These are phyloP conservation scores for Cryptosporidium canis DNA, from an alignment of 169 alveolate species.

Conservation along the genomic window DNA sequence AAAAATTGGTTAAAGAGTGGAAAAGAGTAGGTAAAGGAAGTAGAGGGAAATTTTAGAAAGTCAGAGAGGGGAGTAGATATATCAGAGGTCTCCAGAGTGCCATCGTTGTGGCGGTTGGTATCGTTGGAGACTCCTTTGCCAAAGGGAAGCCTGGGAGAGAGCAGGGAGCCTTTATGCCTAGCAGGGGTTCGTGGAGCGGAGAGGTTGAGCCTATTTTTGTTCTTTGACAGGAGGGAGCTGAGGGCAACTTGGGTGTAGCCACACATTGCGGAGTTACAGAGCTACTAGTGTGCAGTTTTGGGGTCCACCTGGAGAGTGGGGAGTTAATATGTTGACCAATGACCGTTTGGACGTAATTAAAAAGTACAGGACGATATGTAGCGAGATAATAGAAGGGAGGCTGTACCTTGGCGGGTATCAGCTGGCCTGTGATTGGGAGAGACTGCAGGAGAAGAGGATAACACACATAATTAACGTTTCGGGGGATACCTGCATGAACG, in stretches of 20 bases:
- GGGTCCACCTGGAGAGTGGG: background rate
- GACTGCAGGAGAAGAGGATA: constrained; percentile 36
- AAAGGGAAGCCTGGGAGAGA: too few relatives aligned
- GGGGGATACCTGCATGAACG: constrained; percentile 74
- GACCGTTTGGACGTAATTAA: constrained; percentile 37
- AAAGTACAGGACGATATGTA: constrained; percentile 58
- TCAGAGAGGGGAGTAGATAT: background rate
- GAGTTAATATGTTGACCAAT: constrained; percentile 45
- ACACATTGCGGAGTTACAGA: background rate
- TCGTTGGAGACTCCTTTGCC: too few relatives aligned
- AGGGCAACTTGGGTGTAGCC: background rate
- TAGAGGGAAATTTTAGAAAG: background rate
- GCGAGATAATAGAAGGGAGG: constrained; percentile 58
- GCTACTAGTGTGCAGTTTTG: too few relatives aligned
- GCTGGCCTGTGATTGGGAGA: constrained; percentile 36
- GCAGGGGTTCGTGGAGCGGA: too few relatives aligned
- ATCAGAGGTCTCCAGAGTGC: background rate
- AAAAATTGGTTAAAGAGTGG: background rate
- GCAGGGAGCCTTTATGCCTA: too few relatives aligned
- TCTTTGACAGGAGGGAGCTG: too few relatives aligned
- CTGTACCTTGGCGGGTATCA: constrained; percentile 74
- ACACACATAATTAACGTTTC: constrained; percentile 74
- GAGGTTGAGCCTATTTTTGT: too few relatives aligned
- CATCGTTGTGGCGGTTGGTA: too few relatives aligned
- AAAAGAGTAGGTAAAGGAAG: background rate